Base-by-base conservation (phyloP, 176 grass and related monocot species). In the Avena atlantica region DNA sequence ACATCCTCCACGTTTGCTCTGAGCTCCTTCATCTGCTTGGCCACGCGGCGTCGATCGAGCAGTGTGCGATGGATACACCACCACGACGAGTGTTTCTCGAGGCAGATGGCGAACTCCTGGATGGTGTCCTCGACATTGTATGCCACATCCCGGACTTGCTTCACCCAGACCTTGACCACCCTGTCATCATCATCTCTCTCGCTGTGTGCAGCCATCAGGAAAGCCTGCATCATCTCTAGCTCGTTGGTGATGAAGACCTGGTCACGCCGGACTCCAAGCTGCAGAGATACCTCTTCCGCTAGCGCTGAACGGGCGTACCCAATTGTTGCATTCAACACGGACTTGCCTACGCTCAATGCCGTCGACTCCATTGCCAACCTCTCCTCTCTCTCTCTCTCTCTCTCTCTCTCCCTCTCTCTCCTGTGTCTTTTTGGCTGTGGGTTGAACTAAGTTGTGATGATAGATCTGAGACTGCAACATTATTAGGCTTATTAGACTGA, bases 41-140 rank as follows among this genome's bases (percentile, higher is more conserved):
- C 89, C 14, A 90, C 66, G 20, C 13, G 4, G 0, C 60, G 45
- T 1, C 71, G 49, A 12, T 51, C 4, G 0, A 56, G 67, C 2
- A 68, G 11, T 0, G n/a, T 49, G 0, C 17, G 8, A 34, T 20
- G 23, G 10, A 55, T n/a, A 25, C 23, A 21, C 57, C 61, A 74
- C 57, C 68, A 66, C 2, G 55, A 51, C 44, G 27, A 29, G 27
- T 72, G 9, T 9, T 82, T 76, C 37, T 19, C 0, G 0, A 82
- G 27, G 3, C 70, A 14, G 4, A 80, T 4, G 0, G 23, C 57
- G 2, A 55, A 79, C 0, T 86, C 77, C 5, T 83, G 56, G 16
- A 90, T 70, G 0, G 53, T 27, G 34, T 87, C 89, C 79, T 90
- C 84, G 21, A 76, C 78, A n/a, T 87, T 84, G 9, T 60, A 90